Conservation (phyloP, 2,329 filamentous ascomycete genomes). For the Chaetomium sp. region DNA sequence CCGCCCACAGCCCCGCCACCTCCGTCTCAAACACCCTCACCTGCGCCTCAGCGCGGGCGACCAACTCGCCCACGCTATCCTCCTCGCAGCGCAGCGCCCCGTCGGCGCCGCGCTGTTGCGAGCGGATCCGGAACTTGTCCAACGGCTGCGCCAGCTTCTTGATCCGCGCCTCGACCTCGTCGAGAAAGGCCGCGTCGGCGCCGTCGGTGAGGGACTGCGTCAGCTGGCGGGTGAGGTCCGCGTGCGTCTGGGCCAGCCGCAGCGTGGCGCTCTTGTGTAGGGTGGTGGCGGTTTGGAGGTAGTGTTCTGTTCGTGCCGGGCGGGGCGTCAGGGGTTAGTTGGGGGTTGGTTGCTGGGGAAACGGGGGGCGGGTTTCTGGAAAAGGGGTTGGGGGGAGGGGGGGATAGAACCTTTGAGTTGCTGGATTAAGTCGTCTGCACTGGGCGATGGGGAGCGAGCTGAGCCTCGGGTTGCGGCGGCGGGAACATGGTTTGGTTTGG, state of each 20-base stretch:
- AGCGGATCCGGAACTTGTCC: conserved; percentile 24
- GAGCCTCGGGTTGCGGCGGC: not conserved
- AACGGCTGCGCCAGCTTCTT: conserved; percentile 23
- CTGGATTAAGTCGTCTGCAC: conserved; percentile 26
- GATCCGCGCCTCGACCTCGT: conserved; percentile 15
- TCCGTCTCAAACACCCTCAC: conserved; percentile 21
- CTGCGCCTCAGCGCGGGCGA: conserved; percentile 16
- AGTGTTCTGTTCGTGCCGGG: conserved; percentile 25
- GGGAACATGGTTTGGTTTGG: not conserved
- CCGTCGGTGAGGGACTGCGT: not conserved
- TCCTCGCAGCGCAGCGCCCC: conserved; percentile 4
- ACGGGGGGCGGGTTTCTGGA: not conserved
- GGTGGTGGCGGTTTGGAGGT: conserved; percentile 24
- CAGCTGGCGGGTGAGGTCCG: conserved; percentile 16
- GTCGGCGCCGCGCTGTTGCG: conserved; percentile 14
- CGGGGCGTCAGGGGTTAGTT: not conserved
- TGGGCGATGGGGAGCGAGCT: conserved; percentile 15
- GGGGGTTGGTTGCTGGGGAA: not conserved
- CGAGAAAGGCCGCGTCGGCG: conserved; percentile 25
- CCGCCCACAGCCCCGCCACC: conserved; percentile 26
- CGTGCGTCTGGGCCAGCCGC: conserved; percentile 24
- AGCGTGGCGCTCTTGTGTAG: conserved; percentile 23
- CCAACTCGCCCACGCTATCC: conserved; percentile 23
- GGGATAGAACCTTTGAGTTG: conserved; percentile 26
- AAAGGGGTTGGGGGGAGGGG: not conserved